A percentile compares a stretch with the other conserved stretches of the same genome.
Evolutionary conservation across 1,139 yeast species (phyloP).

Genomic region (Kodamaea plutei): DNA sequence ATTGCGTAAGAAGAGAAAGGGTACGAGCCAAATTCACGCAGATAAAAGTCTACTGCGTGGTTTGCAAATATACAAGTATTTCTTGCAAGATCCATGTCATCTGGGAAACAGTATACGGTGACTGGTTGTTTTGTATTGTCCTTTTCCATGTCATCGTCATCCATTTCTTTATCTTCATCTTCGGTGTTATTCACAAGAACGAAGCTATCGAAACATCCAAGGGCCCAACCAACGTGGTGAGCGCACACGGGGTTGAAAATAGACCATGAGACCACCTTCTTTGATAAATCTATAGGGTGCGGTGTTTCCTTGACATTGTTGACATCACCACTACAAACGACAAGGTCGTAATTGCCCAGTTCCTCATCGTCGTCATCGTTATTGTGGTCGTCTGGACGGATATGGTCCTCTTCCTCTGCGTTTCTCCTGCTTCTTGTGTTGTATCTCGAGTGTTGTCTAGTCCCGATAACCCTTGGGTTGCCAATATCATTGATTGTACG

Average conservation of each 20-base stretch:
- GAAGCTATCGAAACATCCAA: slow-evolving; percentile 75
- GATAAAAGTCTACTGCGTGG: slow-evolving; percentile 76
- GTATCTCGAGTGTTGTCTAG: slow-evolving; percentile 20
- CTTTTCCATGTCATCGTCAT: slow-evolving; percentile 26
- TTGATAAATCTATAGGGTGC: slow-evolving; percentile 56
- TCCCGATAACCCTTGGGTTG: slow-evolving; percentile 40
- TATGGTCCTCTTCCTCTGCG: slow-evolving; percentile 10
- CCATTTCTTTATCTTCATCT: slow-evolving; percentile 33
- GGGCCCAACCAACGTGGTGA: slow-evolving; percentile 94
- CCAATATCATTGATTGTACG: slow-evolving; percentile 74
- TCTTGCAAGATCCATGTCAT: slow-evolving; percentile 52
- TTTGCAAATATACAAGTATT: slow-evolving; percentile 76
- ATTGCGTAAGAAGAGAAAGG: slow-evolving; percentile 83
- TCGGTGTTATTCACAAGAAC: slow-evolving; percentile 40
- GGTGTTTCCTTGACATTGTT: slow-evolving; percentile 46
- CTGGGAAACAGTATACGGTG: slow-evolving; percentile 55
- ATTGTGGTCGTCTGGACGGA: slow-evolving; percentile 6
- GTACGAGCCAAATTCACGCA: slow-evolving; percentile 87
- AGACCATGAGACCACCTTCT: slow-evolving; percentile 76
- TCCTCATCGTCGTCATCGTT: slow-evolving; percentile 45
- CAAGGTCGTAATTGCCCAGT: slow-evolving; percentile 50
- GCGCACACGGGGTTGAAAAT: slow-evolving; percentile 86
- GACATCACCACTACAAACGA: slow-evolving; percentile 76
- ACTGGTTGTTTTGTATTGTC: slow-evolving; percentile 47
- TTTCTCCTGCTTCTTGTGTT: slow-evolving; percentile 7